Evolutionary conservation across 2,329 filamentous ascomycete species (phyloP).

Genomic region (Sclerotinia minor): DNA sequence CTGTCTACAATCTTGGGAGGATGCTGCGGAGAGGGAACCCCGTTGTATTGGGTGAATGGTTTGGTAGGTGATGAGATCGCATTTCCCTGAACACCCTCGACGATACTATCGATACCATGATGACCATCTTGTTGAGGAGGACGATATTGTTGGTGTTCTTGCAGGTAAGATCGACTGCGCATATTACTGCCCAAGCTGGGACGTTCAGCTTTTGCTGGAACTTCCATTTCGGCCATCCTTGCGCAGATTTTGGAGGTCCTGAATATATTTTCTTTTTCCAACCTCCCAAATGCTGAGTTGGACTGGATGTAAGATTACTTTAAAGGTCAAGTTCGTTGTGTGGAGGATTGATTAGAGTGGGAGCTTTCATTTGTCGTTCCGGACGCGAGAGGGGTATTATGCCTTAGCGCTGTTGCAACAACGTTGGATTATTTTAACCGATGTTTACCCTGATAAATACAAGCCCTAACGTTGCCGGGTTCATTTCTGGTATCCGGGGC

Average conservation of each 20-base stretch:
- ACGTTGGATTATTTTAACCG: neutral
- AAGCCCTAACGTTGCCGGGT: no score
- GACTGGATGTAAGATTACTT: neutral
- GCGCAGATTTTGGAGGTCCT: neutral
- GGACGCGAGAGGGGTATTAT: neutral
- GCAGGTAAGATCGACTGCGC: slow-evolving; percentile 62
- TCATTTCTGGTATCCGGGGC: no score
- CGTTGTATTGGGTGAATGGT: slow-evolving; percentile 55
- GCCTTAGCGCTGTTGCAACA: neutral
- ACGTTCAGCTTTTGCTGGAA: slow-evolving; percentile 31
- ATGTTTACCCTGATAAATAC: neutral
- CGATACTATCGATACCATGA: slow-evolving; percentile 64
- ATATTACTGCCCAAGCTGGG: slow-evolving; percentile 43
- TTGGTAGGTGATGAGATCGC: slow-evolving; percentile 45
- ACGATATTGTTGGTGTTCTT: slow-evolving; percentile 64
- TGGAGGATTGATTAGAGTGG: slow-evolving; percentile 2
- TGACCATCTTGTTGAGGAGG: slow-evolving; percentile 53
- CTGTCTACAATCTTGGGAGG: slow-evolving; percentile 63
- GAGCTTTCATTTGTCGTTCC: neutral
- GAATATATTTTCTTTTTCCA: neutral
- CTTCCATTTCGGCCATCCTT: slow-evolving; percentile 18
- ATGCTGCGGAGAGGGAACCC: slow-evolving; percentile 59
- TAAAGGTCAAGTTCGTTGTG: neutral
- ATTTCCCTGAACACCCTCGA: slow-evolving; percentile 53
- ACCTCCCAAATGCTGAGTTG: neutral